phyloP scores from a whole-genome alignment of 1,284 basidiomycete species.

The Leccinum fallax region DNA sequence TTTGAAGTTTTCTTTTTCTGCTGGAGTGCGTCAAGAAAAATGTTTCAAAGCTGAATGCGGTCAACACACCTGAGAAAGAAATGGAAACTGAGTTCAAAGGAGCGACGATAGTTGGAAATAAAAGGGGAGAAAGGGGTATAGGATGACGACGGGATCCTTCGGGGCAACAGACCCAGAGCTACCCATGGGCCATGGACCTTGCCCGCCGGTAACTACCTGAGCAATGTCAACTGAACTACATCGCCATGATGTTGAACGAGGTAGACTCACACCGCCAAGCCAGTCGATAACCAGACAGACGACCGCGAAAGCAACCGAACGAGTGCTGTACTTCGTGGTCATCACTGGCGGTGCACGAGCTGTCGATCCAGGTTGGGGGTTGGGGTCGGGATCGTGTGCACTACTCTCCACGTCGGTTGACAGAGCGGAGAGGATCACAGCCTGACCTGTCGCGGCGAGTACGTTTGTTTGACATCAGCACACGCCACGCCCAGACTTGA shows the following conservation, averaged over 20 bases:
- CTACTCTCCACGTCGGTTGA: background rate
- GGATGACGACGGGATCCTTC: slow-evolving; percentile 2
- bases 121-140: slow-evolving; percentile 9
- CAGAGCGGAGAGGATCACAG: background rate
- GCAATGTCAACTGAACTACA: background rate
- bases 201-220: background rate
- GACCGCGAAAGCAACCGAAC: too few species aligned
- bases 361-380: background rate
- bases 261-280: background rate
- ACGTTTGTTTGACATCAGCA: background rate
- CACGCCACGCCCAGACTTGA: too few species aligned
- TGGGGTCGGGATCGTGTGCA: background rate
- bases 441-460: background rate
- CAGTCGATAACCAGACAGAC: background rate
- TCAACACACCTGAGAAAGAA: background rate
- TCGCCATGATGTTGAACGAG: background rate
- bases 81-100: background rate
- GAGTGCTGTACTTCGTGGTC: too few species aligned
- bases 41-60: background rate
- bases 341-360: background rate
- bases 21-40: background rate
- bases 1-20: background rate
- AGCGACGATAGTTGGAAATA: slow-evolving; percentile 3
- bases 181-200: background rate
- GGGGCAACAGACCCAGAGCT: background rate